Evolutionary conservation across 495 filamentous ascomycete genomes (phyloP).

Genomic region (Sphaerosporella brunnea): DNA sequence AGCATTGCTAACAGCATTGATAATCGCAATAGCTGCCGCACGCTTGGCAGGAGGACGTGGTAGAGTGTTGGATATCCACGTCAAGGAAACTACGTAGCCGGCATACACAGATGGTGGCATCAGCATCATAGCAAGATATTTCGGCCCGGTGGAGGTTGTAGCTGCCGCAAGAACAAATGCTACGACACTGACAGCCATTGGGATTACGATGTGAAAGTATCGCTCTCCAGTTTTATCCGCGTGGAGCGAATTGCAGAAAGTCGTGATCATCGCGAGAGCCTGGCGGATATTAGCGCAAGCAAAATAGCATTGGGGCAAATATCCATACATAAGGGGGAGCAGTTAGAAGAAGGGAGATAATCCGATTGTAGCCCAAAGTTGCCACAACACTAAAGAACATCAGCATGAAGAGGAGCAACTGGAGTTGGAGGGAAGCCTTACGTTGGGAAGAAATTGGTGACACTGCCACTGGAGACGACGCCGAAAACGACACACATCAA

Average conservation of each 20-base stretch:
- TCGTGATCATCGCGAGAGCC: conserved; percentile 45
- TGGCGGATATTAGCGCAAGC: too few relatives aligned
- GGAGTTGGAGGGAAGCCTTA: conserved; percentile 26
- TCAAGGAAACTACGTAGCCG: conserved; percentile 56
- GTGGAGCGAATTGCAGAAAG: conserved; percentile 58
- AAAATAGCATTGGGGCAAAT: too few relatives aligned
- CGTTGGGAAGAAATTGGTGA: conserved; percentile 73
- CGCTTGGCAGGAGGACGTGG: conserved; percentile 74
- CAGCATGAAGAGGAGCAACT: background rate
- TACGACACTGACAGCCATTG: conserved; percentile 47
- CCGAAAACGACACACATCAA: conserved; percentile 50
- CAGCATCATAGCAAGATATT: conserved; percentile 71
- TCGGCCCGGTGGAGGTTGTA: conserved; percentile 43
- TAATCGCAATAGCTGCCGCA: conserved; percentile 60
- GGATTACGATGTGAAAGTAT: conserved; percentile 55
- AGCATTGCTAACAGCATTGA: conserved; percentile 64
- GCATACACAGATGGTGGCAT: conserved; percentile 51
- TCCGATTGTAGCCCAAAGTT: conserved; percentile 50
- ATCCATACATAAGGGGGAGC: conserved; percentile 53
- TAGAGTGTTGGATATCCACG: conserved; percentile 65
- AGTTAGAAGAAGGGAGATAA: conserved; percentile 56
- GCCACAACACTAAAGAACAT: conserved; percentile 38
- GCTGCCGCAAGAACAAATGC: conserved; percentile 62
- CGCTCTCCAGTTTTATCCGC: conserved; percentile 63
- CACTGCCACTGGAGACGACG: conserved; percentile 51